Base-by-base conservation (phyloP, 2,329 filamentous ascomycete genomes). In the Aspergillus intermedius region DNA sequence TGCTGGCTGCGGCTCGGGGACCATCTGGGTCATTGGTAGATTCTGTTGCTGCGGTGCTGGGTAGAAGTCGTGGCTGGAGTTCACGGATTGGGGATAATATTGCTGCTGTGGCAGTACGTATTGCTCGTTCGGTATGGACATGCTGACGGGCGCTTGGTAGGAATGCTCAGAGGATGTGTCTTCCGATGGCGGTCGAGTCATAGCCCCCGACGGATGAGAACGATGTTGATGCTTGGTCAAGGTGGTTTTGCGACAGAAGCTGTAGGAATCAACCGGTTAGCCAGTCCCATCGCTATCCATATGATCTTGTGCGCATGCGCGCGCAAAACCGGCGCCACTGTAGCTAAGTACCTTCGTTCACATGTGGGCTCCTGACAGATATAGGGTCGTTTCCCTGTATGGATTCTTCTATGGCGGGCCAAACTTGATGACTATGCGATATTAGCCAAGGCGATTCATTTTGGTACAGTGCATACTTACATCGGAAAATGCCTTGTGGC, bases 401-500 rank as follows among this genome's bases (percentile, higher is more conserved):
- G 67, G 37, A 70, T 70, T 48, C 67, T 58, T 22, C 67, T 63
- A 57, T 70, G 67, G 39, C 67, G 67, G 41, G 67, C 67, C 41
- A 70, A 53, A 66, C 67, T 70, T 41, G 67, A 70, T 8, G 67
- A 70, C 67, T 70, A 44, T 17, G 10, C 12, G 15, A 32, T 35
- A 40, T 58, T 23, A 59, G 54, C 43, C 32, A 25, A 43, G 25
- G 25, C 25, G 12, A 25, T 30, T 23, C 21, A 15, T 12, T 8
- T 9, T 1, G 8, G 22, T n/a, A 15, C 21, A 42, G 23, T 9
- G 13, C 12, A 13, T 9, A 52, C 67, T 62, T 64, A 72, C 70
- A 57, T 73, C 70, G 46, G 69, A 72, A 50, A 73, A 73, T 25
- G 70, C 69, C 50, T 73, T 73, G 45, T 62, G 65, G 49, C 70